These are phyloP conservation scores for Hericium rajendrae DNA, from an alignment of 768 basidiomycete genomes.

Conservation along the genomic window DNA sequence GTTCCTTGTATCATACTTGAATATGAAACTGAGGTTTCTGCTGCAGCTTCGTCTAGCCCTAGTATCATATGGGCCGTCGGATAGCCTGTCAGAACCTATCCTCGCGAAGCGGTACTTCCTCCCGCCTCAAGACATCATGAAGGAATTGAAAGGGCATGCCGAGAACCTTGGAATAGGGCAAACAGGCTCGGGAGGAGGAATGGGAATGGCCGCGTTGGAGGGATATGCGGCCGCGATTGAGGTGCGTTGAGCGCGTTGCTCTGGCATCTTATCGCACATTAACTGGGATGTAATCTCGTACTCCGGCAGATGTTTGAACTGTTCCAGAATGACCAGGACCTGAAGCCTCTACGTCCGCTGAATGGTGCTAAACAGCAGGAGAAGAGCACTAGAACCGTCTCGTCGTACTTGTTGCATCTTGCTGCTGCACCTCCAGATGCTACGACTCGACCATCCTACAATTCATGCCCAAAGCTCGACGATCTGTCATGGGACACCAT, in stretches of 20 bases:
- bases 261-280: not conserved
- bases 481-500: constrained; percentile 9
- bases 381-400: constrained; percentile 4
- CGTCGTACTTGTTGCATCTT: constrained; percentile 11
- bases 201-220: constrained; percentile 14
- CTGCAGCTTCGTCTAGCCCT: constrained; percentile 3
- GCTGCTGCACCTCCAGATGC: constrained; percentile 13
- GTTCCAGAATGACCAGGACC: constrained; percentile 5
- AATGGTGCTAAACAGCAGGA: constrained; percentile 3
- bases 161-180: constrained; percentile 12
- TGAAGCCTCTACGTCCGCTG: constrained; percentile 7
- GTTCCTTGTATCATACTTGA: not conserved
- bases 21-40: not conserved
- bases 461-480: constrained; percentile 8
- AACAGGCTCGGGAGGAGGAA: constrained; percentile 8
- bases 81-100: constrained; percentile 12
- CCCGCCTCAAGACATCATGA: not conserved
- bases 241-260: not conserved
- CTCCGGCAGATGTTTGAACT: constrained; percentile 11
- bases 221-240: constrained; percentile 14
- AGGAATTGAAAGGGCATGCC: constrained; percentile 12
- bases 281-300: not conserved
- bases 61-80: constrained; percentile 16
- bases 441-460: constrained; percentile 7
- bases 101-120: constrained; percentile 15